Base-by-base conservation (phyloP, 148 eudicot genomes). In the Dianthus caryophyllus region DNA sequence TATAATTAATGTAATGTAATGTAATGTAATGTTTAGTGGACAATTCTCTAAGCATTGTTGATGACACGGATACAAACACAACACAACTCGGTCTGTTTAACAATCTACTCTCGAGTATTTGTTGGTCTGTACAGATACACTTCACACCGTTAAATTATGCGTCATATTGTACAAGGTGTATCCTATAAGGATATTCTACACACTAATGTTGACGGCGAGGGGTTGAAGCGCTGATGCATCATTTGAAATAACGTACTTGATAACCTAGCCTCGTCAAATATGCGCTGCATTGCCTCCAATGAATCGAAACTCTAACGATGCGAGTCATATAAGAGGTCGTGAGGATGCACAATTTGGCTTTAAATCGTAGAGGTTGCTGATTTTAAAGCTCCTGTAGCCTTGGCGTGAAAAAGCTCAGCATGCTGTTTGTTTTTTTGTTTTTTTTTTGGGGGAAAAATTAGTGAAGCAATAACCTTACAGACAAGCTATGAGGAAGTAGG, bases 401-500 rank as follows among this genome's bases (percentile, higher is more conserved):
- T 9, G 47, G 20, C 36, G 20, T 15, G 57, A 26, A 36, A 46
- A 61, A 29, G 63, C 31, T 54, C 39, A 3, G 13, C 4, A 16
- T 60, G 30, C 2, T 48, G 66, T 33, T 22, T 33, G n/a, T n/a
- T n/a, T n/a, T n/a, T n/a, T n/a, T n/a, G n/a, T n/a, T n/a, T n/a
- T n/a, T n/a, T n/a, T n/a, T n/a, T n/a, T 14, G 9, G 7, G 38
- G 22, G 36, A 33, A 53, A 33, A 15, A 24, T 39, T 33, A 16
- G 50, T 22, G 30, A 51, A 14, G 22, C 62, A 21, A 10, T 41
- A 50, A 55, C 6, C 7, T 21, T 21, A 29, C 48, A 36, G 33
- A 60, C 64, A 60, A 60, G 24, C 44, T 33, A 29, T 59, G 14
- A 22, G 68, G 46, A 51, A 48, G 41, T 16, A 61, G 38, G 0